Conservation (phyloP, 768 basidiomycete species). For the Amanita pallidorosea region DNA sequence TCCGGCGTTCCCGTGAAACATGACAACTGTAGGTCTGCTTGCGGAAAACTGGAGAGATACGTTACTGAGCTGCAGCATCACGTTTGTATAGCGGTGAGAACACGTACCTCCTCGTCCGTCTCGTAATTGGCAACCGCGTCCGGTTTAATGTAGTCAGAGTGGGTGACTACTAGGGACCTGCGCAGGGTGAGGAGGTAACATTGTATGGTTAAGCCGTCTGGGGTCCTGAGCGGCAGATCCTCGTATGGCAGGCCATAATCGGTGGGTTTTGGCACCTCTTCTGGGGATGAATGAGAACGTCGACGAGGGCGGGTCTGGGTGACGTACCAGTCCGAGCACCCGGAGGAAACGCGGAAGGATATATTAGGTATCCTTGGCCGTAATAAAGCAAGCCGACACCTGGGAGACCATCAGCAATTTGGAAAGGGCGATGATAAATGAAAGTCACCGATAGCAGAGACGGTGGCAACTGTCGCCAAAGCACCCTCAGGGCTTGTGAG, state of each 20-base stretch:
- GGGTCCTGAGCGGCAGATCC: constrained; percentile 58
- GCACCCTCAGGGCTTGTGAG: constrained; percentile 28
- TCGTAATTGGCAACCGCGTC: constrained; percentile 23
- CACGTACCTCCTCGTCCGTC: constrained; percentile 48
- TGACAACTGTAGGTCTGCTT: constrained; percentile 73
- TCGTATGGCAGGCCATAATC: constrained; percentile 68
- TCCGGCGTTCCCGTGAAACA: constrained; percentile 90
- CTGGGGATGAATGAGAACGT: constrained; percentile 16
- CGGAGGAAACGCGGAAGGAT: constrained; percentile 71
- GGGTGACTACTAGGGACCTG: constrained; percentile 28
- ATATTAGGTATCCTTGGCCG: constrained; percentile 84
- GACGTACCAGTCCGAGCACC: constrained; percentile 69
- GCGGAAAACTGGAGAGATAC: constrained; percentile 24
- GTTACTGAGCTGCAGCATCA: background rate
- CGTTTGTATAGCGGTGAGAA: background rate
- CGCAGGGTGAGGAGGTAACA: constrained; percentile 71
- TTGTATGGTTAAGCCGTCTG: constrained; percentile 61
- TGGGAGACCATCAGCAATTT: constrained; percentile 14
- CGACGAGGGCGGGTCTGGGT: background rate
- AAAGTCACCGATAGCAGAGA: constrained; percentile 42
- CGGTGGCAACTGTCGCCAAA: constrained; percentile 43
- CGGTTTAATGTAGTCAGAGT: constrained; percentile 19
- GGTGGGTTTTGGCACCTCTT: constrained; percentile 58
- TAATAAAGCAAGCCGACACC: constrained; percentile 72
- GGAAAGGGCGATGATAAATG: background rate